Evolutionary conservation across 2,329 filamentous ascomycete genomes (phyloP).

Genomic region (Emergomyces orientalis): DNA sequence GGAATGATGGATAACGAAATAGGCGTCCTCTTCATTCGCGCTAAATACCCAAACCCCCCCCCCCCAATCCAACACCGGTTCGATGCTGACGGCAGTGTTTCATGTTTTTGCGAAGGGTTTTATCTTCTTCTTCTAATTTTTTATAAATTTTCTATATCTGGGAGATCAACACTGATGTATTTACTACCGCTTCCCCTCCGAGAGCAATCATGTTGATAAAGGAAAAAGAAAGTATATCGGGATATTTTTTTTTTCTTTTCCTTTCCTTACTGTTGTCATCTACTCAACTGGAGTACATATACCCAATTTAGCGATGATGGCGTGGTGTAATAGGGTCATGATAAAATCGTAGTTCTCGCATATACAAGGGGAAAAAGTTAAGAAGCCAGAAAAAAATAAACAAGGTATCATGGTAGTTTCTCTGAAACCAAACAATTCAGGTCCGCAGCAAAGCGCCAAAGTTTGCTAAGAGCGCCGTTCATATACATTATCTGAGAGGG

Average conservation of each 20-base stretch:
- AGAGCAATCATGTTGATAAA: background rate
- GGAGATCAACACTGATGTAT: background rate
- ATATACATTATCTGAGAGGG: background rate
- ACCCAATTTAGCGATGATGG: background rate
- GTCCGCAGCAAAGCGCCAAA: background rate
- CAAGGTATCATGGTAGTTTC: background rate
- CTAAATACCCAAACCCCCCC: background rate
- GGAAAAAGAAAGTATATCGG: background rate
- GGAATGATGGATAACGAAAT: background rate
- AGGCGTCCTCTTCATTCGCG: background rate
- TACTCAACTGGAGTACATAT: background rate
- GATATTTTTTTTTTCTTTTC: background rate
- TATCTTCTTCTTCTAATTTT: background rate
- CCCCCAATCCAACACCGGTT: background rate
- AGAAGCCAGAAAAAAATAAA: background rate
- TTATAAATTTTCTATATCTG: background rate
- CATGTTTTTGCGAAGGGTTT: background rate
- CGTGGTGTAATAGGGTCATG: background rate
- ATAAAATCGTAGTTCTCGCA: background rate
- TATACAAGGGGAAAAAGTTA: background rate
- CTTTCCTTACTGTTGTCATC: background rate
- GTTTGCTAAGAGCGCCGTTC: background rate
- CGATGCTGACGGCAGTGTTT: background rate
- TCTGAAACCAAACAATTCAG: background rate
- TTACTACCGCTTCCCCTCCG: background rate